Conservation (phyloP, 2,329 filamentous ascomycete genomes). For the Scedosporium boydii region DNA sequence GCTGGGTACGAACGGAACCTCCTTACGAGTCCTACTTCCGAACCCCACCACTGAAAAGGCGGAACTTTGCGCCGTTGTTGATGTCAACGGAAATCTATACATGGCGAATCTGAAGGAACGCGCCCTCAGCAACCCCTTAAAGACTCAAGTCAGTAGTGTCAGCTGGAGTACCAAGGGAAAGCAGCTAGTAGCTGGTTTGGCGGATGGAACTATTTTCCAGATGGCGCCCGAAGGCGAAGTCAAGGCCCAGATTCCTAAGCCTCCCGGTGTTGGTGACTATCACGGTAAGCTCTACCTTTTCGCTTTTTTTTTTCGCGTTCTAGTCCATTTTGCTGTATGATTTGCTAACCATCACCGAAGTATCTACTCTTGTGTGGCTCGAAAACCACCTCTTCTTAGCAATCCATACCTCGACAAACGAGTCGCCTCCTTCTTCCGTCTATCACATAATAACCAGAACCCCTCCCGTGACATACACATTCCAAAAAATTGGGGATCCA, state of each 20-base stretch:
- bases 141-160: slow-evolving; percentile 68
- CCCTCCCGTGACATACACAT: slow-evolving; percentile 50
- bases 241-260: slow-evolving; percentile 71
- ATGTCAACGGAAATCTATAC: slow-evolving; percentile 68
- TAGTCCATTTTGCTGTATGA: no score
- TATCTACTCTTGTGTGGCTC: slow-evolving; percentile 78
- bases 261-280: slow-evolving; percentile 56
- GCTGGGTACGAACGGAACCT: slow-evolving; percentile 64
- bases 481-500: slow-evolving; percentile 67
- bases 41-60: slow-evolving; percentile 70
- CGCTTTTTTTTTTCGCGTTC: no score
- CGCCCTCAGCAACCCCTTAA: slow-evolving; percentile 54
- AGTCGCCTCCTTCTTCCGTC: slow-evolving; percentile 51
- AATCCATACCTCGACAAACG: slow-evolving; percentile 60
- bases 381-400: slow-evolving; percentile 78
- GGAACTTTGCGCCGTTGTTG: slow-evolving; percentile 72
- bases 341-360: slow-evolving; percentile 26
- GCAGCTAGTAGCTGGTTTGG: slow-evolving; percentile 78
- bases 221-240: slow-evolving; percentile 72
- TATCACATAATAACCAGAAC: slow-evolving; percentile 73
- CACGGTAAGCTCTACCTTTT: slow-evolving; percentile 46
- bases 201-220: slow-evolving; percentile 70
- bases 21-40: slow-evolving; percentile 64
- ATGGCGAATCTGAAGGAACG: slow-evolving; percentile 71
- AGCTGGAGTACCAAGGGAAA: slow-evolving; percentile 93